phyloP scores from a whole-genome alignment of 331 rosid genomes.

The Dryas integrifolia region DNA sequence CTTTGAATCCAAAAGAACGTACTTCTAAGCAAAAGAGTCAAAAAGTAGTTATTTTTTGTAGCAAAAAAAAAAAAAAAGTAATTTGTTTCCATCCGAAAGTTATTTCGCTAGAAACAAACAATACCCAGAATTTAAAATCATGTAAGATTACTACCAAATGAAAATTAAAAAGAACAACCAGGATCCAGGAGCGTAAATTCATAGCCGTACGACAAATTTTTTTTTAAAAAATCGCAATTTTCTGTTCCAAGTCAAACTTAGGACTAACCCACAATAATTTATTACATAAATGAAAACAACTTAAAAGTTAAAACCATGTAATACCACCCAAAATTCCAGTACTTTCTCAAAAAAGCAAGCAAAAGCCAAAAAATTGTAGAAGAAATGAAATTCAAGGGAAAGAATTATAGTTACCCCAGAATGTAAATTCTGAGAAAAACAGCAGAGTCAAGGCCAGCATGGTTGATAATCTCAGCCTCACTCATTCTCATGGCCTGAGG shows the following conservation, averaged over 20 bases:
- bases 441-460: constrained; percentile 98
- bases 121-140: neutral
- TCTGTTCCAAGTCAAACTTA: constrained; percentile 7
- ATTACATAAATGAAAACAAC: neutral
- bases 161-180: neutral
- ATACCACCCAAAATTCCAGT: neutral
- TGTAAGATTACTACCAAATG: neutral
- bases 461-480: constrained; percentile 72
- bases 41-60: neutral
- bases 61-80: neutral
- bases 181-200: neutral
- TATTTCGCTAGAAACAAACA: neutral
- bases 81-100: neutral
- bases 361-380: neutral
- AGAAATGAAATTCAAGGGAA: neutral
- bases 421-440: constrained; percentile 85
- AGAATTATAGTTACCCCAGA: constrained; percentile 55
- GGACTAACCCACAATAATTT: neutral
- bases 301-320: neutral
- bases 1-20: neutral
- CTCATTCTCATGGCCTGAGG: constrained; percentile 85
- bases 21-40: neutral
- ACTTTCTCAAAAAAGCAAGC: neutral
- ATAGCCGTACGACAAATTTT: neutral
- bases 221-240: neutral